These are phyloP conservation scores for Sistotremastrum suecicum DNA, from an alignment of 768 basidiomycete species.

Conservation along the genomic window DNA sequence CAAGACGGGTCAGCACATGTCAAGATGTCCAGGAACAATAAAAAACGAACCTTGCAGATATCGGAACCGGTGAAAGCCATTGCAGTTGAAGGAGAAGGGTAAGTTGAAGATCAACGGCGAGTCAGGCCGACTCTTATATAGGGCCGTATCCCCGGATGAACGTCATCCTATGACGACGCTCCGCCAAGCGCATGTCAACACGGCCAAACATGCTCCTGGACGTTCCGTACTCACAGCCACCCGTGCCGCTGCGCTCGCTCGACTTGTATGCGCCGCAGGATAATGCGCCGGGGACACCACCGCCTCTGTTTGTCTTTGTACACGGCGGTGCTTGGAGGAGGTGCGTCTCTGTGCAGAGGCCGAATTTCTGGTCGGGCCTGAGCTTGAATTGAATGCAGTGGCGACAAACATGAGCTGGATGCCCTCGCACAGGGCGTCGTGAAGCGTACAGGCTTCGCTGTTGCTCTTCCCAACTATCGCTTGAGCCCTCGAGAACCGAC, in stretches of 20 bases:
- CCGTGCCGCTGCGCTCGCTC: slow-evolving; percentile 27
- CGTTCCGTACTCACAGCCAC: slow-evolving; percentile 11
- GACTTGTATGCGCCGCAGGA: slow-evolving; percentile 35
- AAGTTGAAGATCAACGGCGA: background rate
- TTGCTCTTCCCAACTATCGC: slow-evolving; percentile 69
- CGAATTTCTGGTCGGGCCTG: background rate
- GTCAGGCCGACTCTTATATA: slow-evolving; percentile 2
- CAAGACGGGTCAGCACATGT: background rate
- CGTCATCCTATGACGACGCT: background rate
- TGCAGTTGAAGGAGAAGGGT: slow-evolving; percentile 8
- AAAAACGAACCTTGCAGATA: slow-evolving; percentile 53
- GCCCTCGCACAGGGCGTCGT: slow-evolving; percentile 40
- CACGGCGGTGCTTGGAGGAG: slow-evolving; percentile 79
- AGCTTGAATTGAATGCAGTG: slow-evolving; percentile 25
- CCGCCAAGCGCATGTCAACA: background rate
- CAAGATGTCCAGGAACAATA: slow-evolving; percentile 1
- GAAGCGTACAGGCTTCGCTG: slow-evolving; percentile 33
- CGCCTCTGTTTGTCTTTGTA: slow-evolving; percentile 52
- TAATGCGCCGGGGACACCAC: slow-evolving; percentile 1
- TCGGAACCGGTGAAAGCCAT: slow-evolving; percentile 67
- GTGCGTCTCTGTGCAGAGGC: slow-evolving; percentile 27
- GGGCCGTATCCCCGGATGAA: no score
- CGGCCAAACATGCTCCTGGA: background rate
- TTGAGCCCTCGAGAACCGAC: slow-evolving; percentile 37
- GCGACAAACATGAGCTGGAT: slow-evolving; percentile 54